Evolutionary conservation across 2,329 filamentous ascomycete genomes (phyloP).

Genomic region (Monilinia laxa): DNA sequence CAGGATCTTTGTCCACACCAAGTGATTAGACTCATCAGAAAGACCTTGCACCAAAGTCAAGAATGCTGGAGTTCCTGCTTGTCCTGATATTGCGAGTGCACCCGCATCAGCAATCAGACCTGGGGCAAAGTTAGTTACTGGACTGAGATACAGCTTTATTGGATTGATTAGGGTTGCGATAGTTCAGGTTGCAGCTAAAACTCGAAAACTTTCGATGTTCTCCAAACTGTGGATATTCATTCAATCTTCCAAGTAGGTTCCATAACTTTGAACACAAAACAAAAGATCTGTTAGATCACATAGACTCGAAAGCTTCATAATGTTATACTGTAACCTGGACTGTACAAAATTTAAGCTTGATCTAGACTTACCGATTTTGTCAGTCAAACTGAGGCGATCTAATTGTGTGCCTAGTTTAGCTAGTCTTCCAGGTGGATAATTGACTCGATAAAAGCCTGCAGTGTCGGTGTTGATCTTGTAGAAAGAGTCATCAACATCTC

Average conservation of each 20-base stretch:
- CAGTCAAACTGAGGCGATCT: constrained; percentile 73
- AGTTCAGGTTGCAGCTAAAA: neutral
- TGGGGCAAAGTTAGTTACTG: constrained; percentile 19
- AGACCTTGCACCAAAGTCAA: constrained; percentile 86
- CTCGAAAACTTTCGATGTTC: neutral
- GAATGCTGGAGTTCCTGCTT: constrained; percentile 77
- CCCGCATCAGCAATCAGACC: constrained; percentile 80
- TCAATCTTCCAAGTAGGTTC: neutral
- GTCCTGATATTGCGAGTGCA: constrained; percentile 83
- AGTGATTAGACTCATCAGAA: constrained; percentile 74
- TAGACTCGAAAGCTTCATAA: neutral
- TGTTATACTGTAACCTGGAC: neutral
- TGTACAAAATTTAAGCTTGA: neutral
- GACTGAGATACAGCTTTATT: neutral
- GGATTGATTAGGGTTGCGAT: neutral
- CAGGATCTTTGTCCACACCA: constrained; percentile 86
- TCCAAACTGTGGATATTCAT: neutral
- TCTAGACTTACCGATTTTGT: constrained; percentile 71
- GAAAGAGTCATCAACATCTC: constrained; percentile 72
- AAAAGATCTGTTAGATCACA: neutral
- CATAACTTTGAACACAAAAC: neutral
- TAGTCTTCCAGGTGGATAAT: constrained; percentile 54
- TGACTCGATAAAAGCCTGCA: constrained; percentile 88
- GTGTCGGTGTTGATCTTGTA: constrained; percentile 79
- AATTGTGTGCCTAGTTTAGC: constrained; percentile 76